Evolutionary conservation across 805 yeast genomes (phyloP), one percentile per base, ranked within the genome.

Genomic region (Yarrowia sp.): DNA sequence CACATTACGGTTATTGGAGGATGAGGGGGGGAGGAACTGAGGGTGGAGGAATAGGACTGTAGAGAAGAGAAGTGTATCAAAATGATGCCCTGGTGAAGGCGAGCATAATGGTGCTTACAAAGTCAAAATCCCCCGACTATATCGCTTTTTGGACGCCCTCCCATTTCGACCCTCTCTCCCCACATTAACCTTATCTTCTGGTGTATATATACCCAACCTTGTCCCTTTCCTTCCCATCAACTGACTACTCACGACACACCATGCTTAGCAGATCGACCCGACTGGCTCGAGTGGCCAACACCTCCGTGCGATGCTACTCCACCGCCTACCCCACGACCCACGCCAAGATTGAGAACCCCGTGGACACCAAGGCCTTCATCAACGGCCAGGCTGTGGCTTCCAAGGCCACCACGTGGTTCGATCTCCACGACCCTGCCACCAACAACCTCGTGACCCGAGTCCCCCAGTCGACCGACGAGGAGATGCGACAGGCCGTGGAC

Each of bases 361-460:
- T 73, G 7, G 83, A 73, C 64, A 80, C 79, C 67, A 76, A 77
- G 66, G 73, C 74, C 63, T 81, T 75, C 71, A 71, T 81, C 58
- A 79, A 86, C 74, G 86, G 86, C 75, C 70, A 85, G 77, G 80
- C 84, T 69, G 78, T 84, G 70, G 80, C 82, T 71, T 82, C 86
- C 35, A 82, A 81, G 64, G 79, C 90, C 8, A 73, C 79, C 14
- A 81, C 82, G 71, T 85, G 92, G 92, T 86, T 83, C 74, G 91
- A 88, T 71, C 83, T 89, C 68, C 86, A 83, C 76, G 94, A 89
- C 76, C 94, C 94, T 26, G 90, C 93, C 69, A 89, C 94, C 68
- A 84, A 88, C 77, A 75, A 80, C 72, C 85, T 88, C 58, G 86
- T 89, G 49, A 82, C 89, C 40, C 82, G 84, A 72, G 92, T 89